These are phyloP conservation scores for Chaetomium olivaceum DNA, from an alignment of 2,329 filamentous ascomycete genomes.

Conservation along the genomic window DNA sequence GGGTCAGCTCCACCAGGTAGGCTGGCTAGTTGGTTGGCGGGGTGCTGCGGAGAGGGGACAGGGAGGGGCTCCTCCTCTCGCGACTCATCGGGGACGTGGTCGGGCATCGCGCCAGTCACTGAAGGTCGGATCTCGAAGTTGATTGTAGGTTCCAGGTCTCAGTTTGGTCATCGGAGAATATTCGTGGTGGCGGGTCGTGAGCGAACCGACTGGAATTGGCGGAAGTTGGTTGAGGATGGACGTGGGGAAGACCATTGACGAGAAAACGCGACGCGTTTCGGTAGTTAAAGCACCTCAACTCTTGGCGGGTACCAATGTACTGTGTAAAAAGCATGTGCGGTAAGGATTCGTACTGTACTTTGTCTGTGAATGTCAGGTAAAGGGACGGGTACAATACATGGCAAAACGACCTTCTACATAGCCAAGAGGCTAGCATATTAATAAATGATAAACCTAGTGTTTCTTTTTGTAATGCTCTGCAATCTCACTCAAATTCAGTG, in stretches of 20 bases:
- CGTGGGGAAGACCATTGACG: not conserved
- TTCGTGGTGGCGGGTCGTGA: not conserved
- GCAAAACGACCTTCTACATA: not conserved
- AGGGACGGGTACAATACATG: too few species aligned
- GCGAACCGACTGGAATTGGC: not conserved
- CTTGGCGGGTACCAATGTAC: too few species aligned
- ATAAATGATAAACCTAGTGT: too few species aligned
- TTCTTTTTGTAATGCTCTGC: not conserved
- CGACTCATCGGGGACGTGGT: not conserved
- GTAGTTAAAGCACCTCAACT: not conserved
- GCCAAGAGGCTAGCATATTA: too few species aligned
- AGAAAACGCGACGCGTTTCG: conserved; percentile 24
- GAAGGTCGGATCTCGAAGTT: not conserved
- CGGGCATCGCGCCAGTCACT: conserved; percentile 1
- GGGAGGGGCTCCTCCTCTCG: not conserved
- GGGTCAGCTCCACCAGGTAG: conserved; percentile 3
- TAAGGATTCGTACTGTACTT: too few species aligned
- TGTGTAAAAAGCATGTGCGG: too few species aligned
- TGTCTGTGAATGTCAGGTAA: too few species aligned
- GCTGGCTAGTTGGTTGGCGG: not conserved
- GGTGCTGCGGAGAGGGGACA: not conserved
- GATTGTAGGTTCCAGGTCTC: not conserved
- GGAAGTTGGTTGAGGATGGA: not conserved
- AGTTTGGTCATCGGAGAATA: not conserved
- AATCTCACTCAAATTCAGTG: not conserved